phyloP scores from a whole-genome alignment of 2,329 filamentous ascomycete species.

The Volutella citrinella region DNA sequence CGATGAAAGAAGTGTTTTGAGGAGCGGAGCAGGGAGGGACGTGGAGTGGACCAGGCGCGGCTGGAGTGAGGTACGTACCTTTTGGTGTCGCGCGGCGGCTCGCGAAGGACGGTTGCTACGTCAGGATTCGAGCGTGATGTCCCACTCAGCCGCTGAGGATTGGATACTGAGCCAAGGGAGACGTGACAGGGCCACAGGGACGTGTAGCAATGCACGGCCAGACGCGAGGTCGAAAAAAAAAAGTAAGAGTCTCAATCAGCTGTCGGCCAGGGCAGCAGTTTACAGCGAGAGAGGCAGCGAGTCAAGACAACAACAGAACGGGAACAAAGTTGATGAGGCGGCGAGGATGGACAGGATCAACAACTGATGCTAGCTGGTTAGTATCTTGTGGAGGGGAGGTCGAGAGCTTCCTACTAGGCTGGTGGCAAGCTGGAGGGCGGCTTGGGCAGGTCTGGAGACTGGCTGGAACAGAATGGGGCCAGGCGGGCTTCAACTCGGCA shows the following conservation, averaged over 20 bases:
- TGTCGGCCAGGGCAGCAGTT: constrained; percentile 4
- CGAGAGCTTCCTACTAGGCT: constrained; percentile 13
- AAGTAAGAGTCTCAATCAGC: constrained; percentile 3
- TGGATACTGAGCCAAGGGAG: constrained; percentile 18
- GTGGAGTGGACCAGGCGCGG: constrained; percentile 28
- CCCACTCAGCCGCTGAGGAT: constrained; percentile 24
- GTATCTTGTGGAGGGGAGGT: constrained; percentile 21
- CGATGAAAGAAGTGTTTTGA: constrained; percentile 37
- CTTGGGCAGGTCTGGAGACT: constrained; percentile 13
- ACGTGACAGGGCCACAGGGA: constrained; percentile 16
- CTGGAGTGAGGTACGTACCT: constrained; percentile 32
- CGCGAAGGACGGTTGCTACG: constrained; percentile 31
- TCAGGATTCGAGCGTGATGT: constrained; percentile 26
- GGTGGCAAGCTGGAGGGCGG: constrained; percentile 22
- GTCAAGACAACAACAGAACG: constrained; percentile 12
- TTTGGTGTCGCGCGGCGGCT: constrained; percentile 26
- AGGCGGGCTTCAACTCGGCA: too few relatives aligned
- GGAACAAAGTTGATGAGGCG: constrained; percentile 12
- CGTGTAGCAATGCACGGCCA: constrained; percentile 21
- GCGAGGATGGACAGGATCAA: constrained; percentile 15
- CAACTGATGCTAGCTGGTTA: constrained; percentile 11
- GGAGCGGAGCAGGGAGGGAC: constrained; percentile 31
- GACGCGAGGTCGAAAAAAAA: constrained; percentile 4
- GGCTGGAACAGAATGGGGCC: too few relatives aligned
- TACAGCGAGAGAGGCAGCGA: constrained; percentile 2